Conservation (phyloP, 257 asterid genomes). For the Oldenlandia corymbosa region DNA sequence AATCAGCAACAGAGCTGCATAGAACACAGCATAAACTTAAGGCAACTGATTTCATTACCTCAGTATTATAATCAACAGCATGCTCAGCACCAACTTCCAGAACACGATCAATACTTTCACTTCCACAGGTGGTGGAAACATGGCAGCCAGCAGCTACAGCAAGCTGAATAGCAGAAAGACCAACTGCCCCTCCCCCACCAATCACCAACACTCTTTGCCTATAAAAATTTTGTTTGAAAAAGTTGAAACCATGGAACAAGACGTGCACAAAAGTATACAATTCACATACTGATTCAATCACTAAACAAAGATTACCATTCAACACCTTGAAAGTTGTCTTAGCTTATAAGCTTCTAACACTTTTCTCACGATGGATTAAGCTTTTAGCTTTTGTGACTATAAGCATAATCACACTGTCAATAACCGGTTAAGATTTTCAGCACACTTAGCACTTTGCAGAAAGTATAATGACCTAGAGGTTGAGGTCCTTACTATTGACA, state of each 20-base stretch:
- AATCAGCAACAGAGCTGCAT: not conserved
- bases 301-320: not conserved
- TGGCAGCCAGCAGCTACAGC: conserved; percentile 90
- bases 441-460: not conserved
- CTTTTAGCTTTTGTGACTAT: not conserved
- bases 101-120: conserved; percentile 61
- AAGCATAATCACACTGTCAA: not conserved
- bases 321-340: not conserved
- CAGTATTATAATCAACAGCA: conserved; percentile 73
- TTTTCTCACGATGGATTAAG: not conserved
- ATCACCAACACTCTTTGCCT: conserved; percentile 83
- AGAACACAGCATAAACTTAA: not conserved
- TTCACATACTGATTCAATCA: not conserved
- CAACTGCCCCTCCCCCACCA: conserved; percentile 99
- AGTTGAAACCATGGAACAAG: conserved; percentile 15
- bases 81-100: conserved; percentile 88
- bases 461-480: not conserved
- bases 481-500: not conserved
- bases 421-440: not conserved
- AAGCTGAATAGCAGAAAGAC: conserved; percentile 93
- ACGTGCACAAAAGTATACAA: not conserved
- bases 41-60: conserved; percentile 38
- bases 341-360: not conserved
- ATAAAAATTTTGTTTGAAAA: conserved; percentile 21
- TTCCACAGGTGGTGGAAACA: conserved; percentile 82